Base-by-base conservation (phyloP, 495 filamentous ascomycete genomes). In the Penicillium waksmanii region DNA sequence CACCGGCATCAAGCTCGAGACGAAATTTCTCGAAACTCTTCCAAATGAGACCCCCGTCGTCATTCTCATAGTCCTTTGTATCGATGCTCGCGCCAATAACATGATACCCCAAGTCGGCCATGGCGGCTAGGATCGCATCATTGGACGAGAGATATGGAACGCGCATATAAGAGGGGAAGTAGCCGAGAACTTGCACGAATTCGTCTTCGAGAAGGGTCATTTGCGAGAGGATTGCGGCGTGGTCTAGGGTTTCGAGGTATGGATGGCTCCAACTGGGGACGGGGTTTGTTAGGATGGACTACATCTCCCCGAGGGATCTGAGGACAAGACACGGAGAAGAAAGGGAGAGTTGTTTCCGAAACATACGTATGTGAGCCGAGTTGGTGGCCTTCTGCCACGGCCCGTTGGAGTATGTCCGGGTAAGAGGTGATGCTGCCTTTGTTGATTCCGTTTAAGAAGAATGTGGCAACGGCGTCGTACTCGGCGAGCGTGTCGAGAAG, bases 141-240 rank as follows among this genome's bases (percentile, higher is more conserved):
- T 64, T 71, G 58, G 67, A 68, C 15, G 62, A 57, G 11, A 82
- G 68, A 56, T 72, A 82, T 0, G 80, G 80, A 2, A 76, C 67
- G 21, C 80, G 68, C 65, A 93, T 91, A 70, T 93, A 95, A 4
- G 87, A 85, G 1, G 91, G 91, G 66, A 88, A 85, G 60, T 85
- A 83, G 15, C 90, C 90, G 10, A 92, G 76, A 53, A 92, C 84
- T 47, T 84, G 83, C 43, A 80, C 76, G 43, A 93, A 68, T 3
- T 89, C 86, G 62, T 86, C 84, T 70, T 93, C 89, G 56, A 89
- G 86, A 73, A 81, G 82, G 27, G 78, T 73, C 77, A 95, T 92
- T 65, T 93, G 83, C 23, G 83, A 73, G 1, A 80, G 74, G 56
- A 88, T 82, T 27, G 82, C 57, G 48, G 66, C 59, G 66, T 83